Base-by-base conservation (phyloP, 2,329 filamentous ascomycete genomes). In the Chaetomium strumarium region DNA sequence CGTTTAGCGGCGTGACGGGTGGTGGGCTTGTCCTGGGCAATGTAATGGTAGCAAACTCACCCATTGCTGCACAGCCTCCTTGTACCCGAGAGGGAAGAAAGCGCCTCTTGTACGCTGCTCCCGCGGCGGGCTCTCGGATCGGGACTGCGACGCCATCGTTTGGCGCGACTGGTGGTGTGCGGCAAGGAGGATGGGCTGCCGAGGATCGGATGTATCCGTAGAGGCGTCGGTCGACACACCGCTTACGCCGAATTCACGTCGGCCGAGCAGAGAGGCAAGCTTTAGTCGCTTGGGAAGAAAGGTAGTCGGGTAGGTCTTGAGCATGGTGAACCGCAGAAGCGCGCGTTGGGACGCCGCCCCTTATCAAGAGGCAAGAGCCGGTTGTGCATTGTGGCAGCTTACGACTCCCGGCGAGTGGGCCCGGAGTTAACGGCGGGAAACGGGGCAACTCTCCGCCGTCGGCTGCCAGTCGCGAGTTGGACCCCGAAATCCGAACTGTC, bases 61-160 rank as follows among this genome's bases (percentile, higher is more conserved):
- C 90, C 93, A 97, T 77, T 97, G 92, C 61, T 80, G 85, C 58
- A 90, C 89, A 14, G 89, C 92, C 53, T 96, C 90, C 64, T 91
- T 93, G 72, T 96, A 96, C 46, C 90, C 85, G 19, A 97, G 72
- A 2, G 93, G 91, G 33, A 99, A 97, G 68, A 80, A 84, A 1
- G 64, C 64, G 36, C 68, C 66, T 89, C 90, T 51, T 41, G 24
- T 44, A 62, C 14, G 51, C 52, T 47, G 49, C 41, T 42, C 48
- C 39, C 46, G 54, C 51, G 37, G 43, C 12, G 38, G 36, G 38
- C 19, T 46, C 55, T 46, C 44, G 48, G 41, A 20, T 10, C 30
- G 46, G 42, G 53, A 24, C 37, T 56, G 41, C 36, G 46, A 49
- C 24, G 24, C 24, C 45, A 58, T 45, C 34, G 24, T 20, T 34